Conservation (phyloP, 2,329 filamentous ascomycete genomes). For the Pseudogymnoascus verrucosus region DNA sequence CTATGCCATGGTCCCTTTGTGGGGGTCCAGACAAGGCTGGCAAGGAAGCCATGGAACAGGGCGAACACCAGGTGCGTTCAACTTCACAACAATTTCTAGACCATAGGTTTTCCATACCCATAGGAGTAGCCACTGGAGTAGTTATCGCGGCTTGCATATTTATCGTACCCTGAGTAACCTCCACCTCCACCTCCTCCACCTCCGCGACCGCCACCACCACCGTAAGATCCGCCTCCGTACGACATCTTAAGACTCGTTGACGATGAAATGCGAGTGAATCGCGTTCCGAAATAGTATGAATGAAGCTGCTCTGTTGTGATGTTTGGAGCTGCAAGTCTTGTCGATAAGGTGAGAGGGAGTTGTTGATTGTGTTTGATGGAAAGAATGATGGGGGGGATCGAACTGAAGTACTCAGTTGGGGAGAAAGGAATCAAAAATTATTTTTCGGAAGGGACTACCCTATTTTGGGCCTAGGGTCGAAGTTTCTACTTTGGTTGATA, state of each 20-base stretch:
- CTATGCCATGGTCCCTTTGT: constrained; percentile 8
- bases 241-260: constrained; percentile 47
- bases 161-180: constrained; percentile 48
- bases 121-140: constrained; percentile 44
- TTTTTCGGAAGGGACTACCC: constrained; percentile 10
- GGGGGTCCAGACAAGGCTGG: background rate
- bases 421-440: constrained; percentile 6
- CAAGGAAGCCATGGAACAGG: background rate
- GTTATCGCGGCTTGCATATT: constrained; percentile 37
- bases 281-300: background rate
- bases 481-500: background rate
- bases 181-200: constrained; percentile 36
- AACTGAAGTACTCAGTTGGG: constrained; percentile 9
- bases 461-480: constrained; percentile 7
- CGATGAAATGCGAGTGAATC: constrained; percentile 6
- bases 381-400: constrained; percentile 2
- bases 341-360: background rate
- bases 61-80: constrained; percentile 16
- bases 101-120: constrained; percentile 35
- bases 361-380: constrained; percentile 10
- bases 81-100: constrained; percentile 30
- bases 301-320: constrained; percentile 8
- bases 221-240: constrained; percentile 54
- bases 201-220: constrained; percentile 42
- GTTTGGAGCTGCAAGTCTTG: constrained; percentile 1